These are phyloP conservation scores for Danielia oregonensis DNA, from an alignment of 805 yeast species.

Conservation along the genomic window DNA sequence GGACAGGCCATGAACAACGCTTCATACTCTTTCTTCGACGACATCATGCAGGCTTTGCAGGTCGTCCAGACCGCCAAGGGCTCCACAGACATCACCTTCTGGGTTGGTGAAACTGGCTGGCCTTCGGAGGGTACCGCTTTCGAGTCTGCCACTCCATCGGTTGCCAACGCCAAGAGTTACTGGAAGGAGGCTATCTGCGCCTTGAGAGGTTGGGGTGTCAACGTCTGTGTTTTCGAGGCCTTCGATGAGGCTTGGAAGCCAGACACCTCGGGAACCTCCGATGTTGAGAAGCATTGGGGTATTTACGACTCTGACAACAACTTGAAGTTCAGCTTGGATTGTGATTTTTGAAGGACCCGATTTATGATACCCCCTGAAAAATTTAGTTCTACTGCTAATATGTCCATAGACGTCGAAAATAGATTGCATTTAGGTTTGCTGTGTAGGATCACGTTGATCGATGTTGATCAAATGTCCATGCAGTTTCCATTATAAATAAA, in stretches of 20 bases:
- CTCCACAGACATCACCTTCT: conserved; percentile 77
- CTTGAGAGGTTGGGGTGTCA: conserved; percentile 93
- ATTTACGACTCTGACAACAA: conserved; percentile 56
- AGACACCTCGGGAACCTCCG: conserved; percentile 75
- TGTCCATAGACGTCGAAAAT: background rate
- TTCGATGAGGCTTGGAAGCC: conserved; percentile 97
- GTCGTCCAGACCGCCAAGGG: conserved; percentile 84
- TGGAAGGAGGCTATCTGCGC: conserved; percentile 92
- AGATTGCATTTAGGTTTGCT: background rate
- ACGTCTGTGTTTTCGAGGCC: conserved; percentile 91
- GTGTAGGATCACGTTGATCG: background rate
- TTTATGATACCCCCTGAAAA: conserved; percentile 1
- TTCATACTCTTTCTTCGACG: conserved; percentile 90
- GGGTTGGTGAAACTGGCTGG: conserved; percentile 99
- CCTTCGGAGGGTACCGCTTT: conserved; percentile 80
- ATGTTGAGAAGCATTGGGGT: conserved; percentile 96
- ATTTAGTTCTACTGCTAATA: no score
- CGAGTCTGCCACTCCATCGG: conserved; percentile 64
- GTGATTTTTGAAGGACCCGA: conserved; percentile 22
- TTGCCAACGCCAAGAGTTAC: conserved; percentile 69
- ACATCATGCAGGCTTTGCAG: conserved; percentile 96
- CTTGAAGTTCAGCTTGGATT: conserved; percentile 36
- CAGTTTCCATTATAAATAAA: no score
- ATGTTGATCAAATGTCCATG: no score
- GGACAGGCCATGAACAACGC: conserved; percentile 84